These are phyloP conservation scores for Salix arbutifolia DNA, from an alignment of 345 rosid species.

Conservation along the genomic window DNA sequence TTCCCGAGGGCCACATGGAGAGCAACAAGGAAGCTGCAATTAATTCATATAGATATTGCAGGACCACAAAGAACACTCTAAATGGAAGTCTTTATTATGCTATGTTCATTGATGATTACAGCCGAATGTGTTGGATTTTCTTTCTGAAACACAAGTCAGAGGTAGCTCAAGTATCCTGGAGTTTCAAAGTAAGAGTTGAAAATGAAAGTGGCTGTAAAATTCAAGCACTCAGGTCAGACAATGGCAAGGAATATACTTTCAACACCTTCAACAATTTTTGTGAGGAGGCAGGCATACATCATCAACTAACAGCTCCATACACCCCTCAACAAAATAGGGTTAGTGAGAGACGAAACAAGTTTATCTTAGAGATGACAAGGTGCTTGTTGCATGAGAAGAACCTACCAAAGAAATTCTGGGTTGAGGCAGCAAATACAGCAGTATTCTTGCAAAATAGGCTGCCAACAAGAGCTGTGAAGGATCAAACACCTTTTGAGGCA, in stretches of 20 bases:
- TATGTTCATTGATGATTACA: too few relatives aligned
- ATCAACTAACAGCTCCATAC: neutral
- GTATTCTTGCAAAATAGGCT: neutral
- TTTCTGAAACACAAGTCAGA: too few relatives aligned
- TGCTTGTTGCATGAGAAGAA: neutral
- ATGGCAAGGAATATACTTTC: neutral
- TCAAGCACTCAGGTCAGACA: too few relatives aligned
- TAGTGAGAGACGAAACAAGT: neutral
- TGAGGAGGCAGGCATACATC: neutral
- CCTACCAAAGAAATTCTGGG: neutral
- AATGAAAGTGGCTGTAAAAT: too few relatives aligned
- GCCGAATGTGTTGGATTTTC: too few relatives aligned
- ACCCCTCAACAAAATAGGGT: slow-evolving; percentile 6
- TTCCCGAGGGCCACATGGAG: too few relatives aligned
- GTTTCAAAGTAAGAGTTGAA: too few relatives aligned
- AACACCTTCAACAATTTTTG: neutral
- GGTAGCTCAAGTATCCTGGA: too few relatives aligned
- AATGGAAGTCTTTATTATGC: too few relatives aligned
- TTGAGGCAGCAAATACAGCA: neutral
- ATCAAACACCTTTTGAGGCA: neutral
- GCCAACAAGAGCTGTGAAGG: neutral
- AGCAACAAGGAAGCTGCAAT: too few relatives aligned
- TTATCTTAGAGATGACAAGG: neutral
- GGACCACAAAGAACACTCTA: too few relatives aligned
- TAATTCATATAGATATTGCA: too few relatives aligned